Evolutionary conservation across 2,329 filamentous ascomycete genomes (phyloP).

Genomic region (Fusarium secorum): DNA sequence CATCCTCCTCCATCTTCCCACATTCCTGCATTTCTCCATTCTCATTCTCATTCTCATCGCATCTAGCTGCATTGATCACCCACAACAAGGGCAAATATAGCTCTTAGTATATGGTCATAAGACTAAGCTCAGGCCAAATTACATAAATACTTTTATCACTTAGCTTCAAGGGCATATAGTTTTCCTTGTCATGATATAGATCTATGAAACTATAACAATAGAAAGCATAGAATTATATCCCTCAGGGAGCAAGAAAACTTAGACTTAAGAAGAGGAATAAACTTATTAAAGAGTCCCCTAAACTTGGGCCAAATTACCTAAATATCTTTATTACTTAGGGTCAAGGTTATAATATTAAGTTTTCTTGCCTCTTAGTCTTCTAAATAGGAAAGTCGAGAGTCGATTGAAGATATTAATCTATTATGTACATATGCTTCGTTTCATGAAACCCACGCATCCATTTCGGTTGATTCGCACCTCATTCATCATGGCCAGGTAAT

Average conservation of each 20-base stretch:
- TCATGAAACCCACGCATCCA: background rate
- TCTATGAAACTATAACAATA: background rate
- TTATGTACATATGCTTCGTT: background rate
- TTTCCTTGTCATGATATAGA: background rate
- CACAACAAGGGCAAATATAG: background rate
- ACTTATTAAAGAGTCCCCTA: background rate
- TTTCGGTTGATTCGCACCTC: background rate
- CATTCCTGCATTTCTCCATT: background rate
- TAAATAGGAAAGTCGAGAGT: background rate
- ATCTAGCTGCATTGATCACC: background rate
- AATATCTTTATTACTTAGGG: background rate
- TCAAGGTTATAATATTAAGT: background rate
- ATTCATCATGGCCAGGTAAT: constrained; percentile 44
- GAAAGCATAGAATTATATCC: background rate
- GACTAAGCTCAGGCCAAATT: background rate
- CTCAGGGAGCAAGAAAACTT: background rate
- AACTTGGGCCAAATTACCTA: background rate
- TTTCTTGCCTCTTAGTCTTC: background rate
- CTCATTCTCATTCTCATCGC: background rate
- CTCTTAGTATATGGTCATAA: background rate
- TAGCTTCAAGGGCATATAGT: background rate
- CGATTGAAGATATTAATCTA: background rate
- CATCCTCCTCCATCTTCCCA: background rate
- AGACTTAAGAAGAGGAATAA: background rate
- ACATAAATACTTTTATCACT: background rate